phyloP scores from a whole-genome alignment of 1,284 basidiomycete genomes.

The Boletus mariae region DNA sequence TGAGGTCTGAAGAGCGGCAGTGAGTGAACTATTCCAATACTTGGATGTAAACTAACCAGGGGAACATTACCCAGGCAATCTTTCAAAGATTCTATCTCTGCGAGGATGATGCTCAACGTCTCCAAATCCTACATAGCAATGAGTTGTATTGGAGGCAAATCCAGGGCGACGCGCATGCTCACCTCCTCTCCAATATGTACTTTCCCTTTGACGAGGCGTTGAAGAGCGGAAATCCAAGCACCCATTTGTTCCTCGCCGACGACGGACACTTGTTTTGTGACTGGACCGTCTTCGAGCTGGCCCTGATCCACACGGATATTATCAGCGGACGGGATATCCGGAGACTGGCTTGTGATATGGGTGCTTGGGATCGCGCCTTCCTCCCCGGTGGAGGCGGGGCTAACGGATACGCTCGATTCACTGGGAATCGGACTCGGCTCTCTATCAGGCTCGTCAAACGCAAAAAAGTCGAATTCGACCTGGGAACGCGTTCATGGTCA shows the following conservation, averaged over 20 bases:
- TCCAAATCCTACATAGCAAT: slow-evolving; percentile 21
- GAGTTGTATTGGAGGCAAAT: background rate
- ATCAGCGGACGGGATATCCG: slow-evolving; percentile 1
- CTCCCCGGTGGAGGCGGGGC: slow-evolving; percentile 2
- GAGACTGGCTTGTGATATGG: slow-evolving; percentile 19
- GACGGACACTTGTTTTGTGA: background rate
- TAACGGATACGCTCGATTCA: slow-evolving; percentile 7
- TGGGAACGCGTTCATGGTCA: background rate
- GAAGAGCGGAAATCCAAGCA: slow-evolving; percentile 19
- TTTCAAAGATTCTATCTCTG: slow-evolving; percentile 30
- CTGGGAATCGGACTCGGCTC: slow-evolving; percentile 7
- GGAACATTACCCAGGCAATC: slow-evolving; percentile 5
- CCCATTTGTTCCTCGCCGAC: slow-evolving; percentile 11
- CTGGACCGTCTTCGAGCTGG: background rate
- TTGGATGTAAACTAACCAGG: slow-evolving; percentile 16
- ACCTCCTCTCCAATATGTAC: slow-evolving; percentile 26
- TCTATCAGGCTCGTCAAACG: slow-evolving; percentile 8
- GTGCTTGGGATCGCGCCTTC: slow-evolving; percentile 16
- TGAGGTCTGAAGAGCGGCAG: slow-evolving; percentile 6
- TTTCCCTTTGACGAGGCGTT: slow-evolving; percentile 33
- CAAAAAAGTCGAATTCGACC: slow-evolving; percentile 13
- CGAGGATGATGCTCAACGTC: slow-evolving; percentile 25
- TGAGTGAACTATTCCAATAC: background rate
- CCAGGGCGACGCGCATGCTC: background rate
- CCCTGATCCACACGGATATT: background rate